These are phyloP conservation scores for Lasiosphaeris hirsuta DNA, from an alignment of 495 filamentous ascomycete species.

Conservation along the genomic window DNA sequence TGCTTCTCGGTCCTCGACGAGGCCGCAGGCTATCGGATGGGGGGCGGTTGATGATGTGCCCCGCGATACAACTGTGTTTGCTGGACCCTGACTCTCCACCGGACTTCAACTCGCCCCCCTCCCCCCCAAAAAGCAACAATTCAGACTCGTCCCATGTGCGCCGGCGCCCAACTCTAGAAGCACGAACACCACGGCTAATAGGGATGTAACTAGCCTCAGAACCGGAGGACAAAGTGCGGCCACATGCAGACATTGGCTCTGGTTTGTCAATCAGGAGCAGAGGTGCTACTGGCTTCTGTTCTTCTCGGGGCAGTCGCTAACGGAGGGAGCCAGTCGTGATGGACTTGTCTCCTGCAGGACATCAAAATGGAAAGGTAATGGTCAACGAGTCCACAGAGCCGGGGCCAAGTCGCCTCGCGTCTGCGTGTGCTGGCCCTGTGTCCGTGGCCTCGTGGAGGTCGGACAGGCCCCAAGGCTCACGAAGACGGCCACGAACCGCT, in stretches of 20 bases:
- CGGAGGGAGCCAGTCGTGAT: constrained; percentile 3
- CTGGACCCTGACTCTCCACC: background rate
- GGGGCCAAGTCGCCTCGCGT: constrained; percentile 32
- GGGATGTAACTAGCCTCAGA: constrained; percentile 3
- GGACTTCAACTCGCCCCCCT: background rate
- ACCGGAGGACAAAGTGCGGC: constrained; percentile 1
- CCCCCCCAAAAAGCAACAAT: background rate
- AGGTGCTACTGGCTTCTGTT: background rate
- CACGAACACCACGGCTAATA: constrained; percentile 1
- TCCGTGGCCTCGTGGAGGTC: constrained; percentile 13
- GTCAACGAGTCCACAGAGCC: constrained; percentile 23
- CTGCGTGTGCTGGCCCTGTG: constrained; percentile 14
- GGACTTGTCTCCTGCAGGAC: constrained; percentile 24
- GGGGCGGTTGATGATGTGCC: background rate
- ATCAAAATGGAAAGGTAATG: constrained; percentile 21
- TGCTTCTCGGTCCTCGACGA: constrained; percentile 13
- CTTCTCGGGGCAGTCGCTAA: background rate
- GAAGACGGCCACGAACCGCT: constrained; percentile 10
- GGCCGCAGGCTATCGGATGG: constrained; percentile 5
- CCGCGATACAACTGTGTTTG: background rate
- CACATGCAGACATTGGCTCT: constrained; percentile 4
- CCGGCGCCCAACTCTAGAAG: background rate
- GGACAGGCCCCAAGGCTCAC: background rate
- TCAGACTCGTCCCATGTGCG: background rate
- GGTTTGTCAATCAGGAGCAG: constrained; percentile 6